phyloP scores from a whole-genome alignment of 768 basidiomycete species.

The Suillus fuscotomentosus region DNA sequence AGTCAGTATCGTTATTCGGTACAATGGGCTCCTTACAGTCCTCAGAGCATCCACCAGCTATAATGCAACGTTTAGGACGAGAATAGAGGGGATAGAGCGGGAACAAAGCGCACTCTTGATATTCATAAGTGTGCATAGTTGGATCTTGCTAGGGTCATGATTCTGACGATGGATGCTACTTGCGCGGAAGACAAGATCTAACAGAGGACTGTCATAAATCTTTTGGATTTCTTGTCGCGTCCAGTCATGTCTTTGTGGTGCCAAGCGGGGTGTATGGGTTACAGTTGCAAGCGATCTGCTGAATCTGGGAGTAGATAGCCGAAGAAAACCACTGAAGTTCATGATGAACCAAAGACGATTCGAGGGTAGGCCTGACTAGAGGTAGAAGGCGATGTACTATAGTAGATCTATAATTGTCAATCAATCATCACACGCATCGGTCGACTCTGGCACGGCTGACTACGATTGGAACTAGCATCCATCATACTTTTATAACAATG shows the following conservation, averaged over 20 bases:
- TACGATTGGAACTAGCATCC: not conserved
- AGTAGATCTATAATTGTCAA: not conserved
- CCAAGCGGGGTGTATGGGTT: slow-evolving; percentile 16
- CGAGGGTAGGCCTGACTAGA: not conserved
- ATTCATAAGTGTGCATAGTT: slow-evolving; percentile 97
- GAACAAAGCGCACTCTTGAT: slow-evolving; percentile 81
- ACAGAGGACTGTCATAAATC: slow-evolving; percentile 82
- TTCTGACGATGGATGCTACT: slow-evolving; percentile 81
- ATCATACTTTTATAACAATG: not conserved
- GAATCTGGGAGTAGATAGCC: slow-evolving; percentile 21
- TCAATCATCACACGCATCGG: not conserved
- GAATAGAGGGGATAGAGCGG: slow-evolving; percentile 23
- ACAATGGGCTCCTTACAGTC: slow-evolving; percentile 65
- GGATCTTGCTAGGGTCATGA: slow-evolving; percentile 88
- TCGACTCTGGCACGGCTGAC: not conserved
- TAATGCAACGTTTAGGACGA: slow-evolving; percentile 10
- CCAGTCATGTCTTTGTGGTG: slow-evolving; percentile 63
- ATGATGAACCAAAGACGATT: not conserved
- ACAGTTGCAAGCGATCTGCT: slow-evolving; percentile 63
- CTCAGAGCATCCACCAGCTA: slow-evolving; percentile 94
- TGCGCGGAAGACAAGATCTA: slow-evolving; percentile 87
- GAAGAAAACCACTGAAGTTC: slow-evolving; percentile 3
- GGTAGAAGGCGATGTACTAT: not conserved
- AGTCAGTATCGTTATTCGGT: not conserved
- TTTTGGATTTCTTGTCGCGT: slow-evolving; percentile 74